phyloP scores from a whole-genome alignment of 2,329 filamentous ascomycete genomes.

The Akanthomyces muscarius region DNA sequence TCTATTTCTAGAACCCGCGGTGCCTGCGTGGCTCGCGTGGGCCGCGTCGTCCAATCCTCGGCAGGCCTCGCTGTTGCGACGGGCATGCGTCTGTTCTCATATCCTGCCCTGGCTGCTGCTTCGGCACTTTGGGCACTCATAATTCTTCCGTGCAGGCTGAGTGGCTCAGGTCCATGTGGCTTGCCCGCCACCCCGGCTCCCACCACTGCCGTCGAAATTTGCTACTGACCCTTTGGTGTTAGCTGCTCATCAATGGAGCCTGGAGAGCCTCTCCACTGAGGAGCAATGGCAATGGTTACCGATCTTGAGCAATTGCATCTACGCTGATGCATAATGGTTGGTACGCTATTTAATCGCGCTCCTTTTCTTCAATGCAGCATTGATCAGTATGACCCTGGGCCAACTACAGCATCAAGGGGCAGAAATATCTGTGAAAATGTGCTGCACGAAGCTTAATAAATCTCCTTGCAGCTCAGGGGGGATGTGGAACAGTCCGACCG shows the following conservation, averaged over 20 bases:
- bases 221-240: not conserved
- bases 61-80: not conserved
- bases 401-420: not conserved
- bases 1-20: not conserved
- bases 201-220: conserved; percentile 1
- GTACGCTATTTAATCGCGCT: not conserved
- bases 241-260: conserved; percentile 10
- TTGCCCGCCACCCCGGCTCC: conserved; percentile 8
- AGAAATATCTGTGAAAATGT: not conserved
- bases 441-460: not conserved
- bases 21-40: not conserved
- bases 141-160: not conserved
- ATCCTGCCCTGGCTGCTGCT: not conserved
- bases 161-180: not conserved
- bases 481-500: not conserved
- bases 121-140: not conserved
- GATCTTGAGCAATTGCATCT: conserved; percentile 1
- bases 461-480: conserved; percentile 6
- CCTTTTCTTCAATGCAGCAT: not conserved
- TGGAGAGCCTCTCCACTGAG: conserved; percentile 3
- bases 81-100: not conserved
- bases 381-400: no score
- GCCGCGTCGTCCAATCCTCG: no score
- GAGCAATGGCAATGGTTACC: not conserved
- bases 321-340: not conserved